Conservation (phyloP, 257 asterid genomes). For the Osmanthus fragrans region DNA sequence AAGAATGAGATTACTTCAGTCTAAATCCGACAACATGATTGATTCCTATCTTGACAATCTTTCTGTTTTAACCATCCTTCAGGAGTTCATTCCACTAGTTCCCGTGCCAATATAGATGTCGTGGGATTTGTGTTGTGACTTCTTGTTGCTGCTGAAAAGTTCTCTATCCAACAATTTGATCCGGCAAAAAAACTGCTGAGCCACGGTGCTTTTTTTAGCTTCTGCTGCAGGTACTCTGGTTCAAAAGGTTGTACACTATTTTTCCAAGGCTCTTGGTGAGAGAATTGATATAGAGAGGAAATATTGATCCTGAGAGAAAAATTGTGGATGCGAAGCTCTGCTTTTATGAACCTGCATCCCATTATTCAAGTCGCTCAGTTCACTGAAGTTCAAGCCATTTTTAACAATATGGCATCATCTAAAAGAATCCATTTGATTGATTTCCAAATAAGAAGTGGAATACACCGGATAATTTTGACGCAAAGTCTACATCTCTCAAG, state of each 20-base stretch:
- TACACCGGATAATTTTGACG: constrained; percentile 39
- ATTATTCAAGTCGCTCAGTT: constrained; percentile 27
- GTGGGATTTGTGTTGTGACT: constrained; percentile 2
- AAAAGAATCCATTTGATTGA: constrained; percentile 41
- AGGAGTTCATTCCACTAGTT: not conserved
- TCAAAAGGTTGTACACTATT: constrained; percentile 28
- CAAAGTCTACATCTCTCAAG: constrained; percentile 16
- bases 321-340: constrained; percentile 17
- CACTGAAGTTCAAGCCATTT: constrained; percentile 38
- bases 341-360: constrained; percentile 11
- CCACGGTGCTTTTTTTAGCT: constrained; percentile 23
- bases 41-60: not conserved
- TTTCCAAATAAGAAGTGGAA: constrained; percentile 31
- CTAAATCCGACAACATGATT: too few relatives aligned
- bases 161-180: constrained; percentile 29
- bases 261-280: constrained; percentile 39
- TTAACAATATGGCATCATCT: constrained; percentile 32
- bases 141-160: constrained; percentile 23
- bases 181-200: constrained; percentile 31
- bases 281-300: constrained; percentile 32
- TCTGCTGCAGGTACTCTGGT: constrained; percentile 22
- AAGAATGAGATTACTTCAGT: too few relatives aligned
- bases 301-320: constrained; percentile 9
- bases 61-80: not conserved
- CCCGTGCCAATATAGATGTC: not conserved